phyloP scores from a whole-genome alignment of 169 alveolate species.

The Cryptosporidium parvum region DNA sequence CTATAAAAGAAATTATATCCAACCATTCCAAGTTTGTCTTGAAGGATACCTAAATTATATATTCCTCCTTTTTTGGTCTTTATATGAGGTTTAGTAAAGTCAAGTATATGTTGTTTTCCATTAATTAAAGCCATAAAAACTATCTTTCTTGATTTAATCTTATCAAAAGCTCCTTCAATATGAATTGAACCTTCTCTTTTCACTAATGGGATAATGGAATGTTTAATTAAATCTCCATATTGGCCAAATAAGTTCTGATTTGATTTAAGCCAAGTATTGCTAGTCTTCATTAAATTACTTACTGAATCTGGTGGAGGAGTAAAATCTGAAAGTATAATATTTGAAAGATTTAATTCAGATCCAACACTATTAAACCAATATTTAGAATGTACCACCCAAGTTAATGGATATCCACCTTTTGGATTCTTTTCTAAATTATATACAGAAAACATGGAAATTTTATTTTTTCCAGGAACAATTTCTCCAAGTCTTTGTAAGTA shows the following conservation, averaged over 20 bases:
- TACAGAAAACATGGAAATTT: constrained; percentile 8
- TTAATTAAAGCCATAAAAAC: not conserved
- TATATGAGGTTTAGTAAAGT: not conserved
- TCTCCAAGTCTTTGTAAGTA: not conserved
- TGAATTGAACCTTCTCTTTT: constrained; percentile 8
- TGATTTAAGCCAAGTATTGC: constrained; percentile 29
- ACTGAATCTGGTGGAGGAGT: constrained; percentile 21
- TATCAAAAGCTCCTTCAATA: not conserved
- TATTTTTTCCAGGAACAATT: constrained; percentile 8
- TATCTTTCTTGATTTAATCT: not conserved
- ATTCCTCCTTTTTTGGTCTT: not conserved
- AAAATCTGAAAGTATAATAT: constrained; percentile 22
- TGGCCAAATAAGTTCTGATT: constrained; percentile 19
- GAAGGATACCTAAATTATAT: not conserved
- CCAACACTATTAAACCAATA: constrained; percentile 52
- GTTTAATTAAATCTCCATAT: constrained; percentile 27
- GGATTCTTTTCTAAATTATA: constrained; percentile 32
- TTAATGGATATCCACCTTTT: constrained; percentile 26
- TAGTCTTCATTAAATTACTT: not conserved
- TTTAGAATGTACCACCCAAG: constrained; percentile 45
- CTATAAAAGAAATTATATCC: not conserved
- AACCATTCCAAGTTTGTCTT: not conserved
- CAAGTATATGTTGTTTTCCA: constrained; percentile 16
- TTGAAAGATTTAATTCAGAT: not conserved
- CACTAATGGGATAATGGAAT: constrained; percentile 18